phyloP scores from a whole-genome alignment of 208 protist genomes.

The Porcisia hertigi region DNA sequence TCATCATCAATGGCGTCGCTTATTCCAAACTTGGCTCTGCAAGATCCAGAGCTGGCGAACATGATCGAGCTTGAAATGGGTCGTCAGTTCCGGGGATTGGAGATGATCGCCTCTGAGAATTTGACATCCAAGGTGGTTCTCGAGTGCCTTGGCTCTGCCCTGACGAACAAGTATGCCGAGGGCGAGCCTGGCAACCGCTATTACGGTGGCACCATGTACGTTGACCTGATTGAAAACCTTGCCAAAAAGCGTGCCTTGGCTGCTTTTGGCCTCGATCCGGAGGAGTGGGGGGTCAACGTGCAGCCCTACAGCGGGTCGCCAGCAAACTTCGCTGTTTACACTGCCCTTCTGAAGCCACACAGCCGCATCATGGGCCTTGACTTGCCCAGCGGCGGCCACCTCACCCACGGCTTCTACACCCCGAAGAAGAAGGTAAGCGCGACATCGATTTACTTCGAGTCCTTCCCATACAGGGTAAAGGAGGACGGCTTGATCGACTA shows the following conservation, averaged over 20 bases:
- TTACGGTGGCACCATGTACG: conserved; percentile 98
- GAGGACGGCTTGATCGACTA: conserved; percentile 97
- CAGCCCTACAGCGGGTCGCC: conserved; percentile 98
- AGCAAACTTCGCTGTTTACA: conserved; percentile 99
- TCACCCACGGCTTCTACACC: conserved; percentile 99
- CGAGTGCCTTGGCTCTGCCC: conserved; percentile 96
- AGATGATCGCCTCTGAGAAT: conserved; percentile 97
- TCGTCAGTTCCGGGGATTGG: conserved; percentile 86
- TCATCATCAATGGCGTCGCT: conserved; percentile 18
- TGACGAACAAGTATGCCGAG: conserved; percentile 99
- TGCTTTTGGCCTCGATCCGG: conserved; percentile 93
- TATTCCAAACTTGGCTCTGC: conserved; percentile 36
- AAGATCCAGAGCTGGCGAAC: conserved; percentile 81
- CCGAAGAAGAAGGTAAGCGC: conserved; percentile 96
- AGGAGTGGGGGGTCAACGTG: conserved; percentile 99
- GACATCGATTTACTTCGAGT: conserved; percentile 98
- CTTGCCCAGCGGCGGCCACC: conserved; percentile 88
- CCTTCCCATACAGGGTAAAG: conserved; percentile 96
- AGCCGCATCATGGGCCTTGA: conserved; percentile 98
- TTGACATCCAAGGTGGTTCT: conserved; percentile 98
- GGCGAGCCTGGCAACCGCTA: conserved; percentile 96
- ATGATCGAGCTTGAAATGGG: conserved; percentile 88
- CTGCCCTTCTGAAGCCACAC: conserved; percentile 95
- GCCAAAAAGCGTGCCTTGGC: conserved; percentile 92
- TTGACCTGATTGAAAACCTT: conserved; percentile 97